phyloP scores from a whole-genome alignment of 2,329 filamentous ascomycete species.

The Sclerotinia minor region DNA sequence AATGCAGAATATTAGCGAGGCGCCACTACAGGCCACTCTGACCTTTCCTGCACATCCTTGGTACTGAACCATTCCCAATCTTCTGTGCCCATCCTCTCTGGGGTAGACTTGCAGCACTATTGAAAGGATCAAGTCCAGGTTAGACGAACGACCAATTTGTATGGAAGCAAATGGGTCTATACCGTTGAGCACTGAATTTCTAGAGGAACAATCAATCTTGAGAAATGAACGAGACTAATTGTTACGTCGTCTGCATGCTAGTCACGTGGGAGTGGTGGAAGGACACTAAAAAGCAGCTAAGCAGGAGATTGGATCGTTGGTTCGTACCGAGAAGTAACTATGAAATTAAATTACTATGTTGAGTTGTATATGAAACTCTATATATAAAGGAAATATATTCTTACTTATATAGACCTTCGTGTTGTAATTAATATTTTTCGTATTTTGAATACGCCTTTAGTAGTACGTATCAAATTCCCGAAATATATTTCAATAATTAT shows the following conservation, averaged over 20 bases:
- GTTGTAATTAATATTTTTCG: too few relatives aligned
- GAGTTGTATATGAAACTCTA: too few relatives aligned
- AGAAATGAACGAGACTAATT: not conserved
- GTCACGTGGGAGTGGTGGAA: not conserved
- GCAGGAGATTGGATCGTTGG: not conserved
- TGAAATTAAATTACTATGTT: not conserved
- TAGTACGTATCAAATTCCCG: too few relatives aligned
- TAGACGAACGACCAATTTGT: not conserved
- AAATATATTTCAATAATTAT: too few relatives aligned
- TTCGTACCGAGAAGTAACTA: not conserved
- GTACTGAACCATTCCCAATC: constrained; percentile 4
- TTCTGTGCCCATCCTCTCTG: constrained; percentile 1
- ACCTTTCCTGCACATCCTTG: constrained; percentile 16
- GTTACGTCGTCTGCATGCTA: not conserved
- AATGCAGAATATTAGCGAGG: constrained; percentile 16
- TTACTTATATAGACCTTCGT: too few relatives aligned
- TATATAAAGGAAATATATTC: too few relatives aligned
- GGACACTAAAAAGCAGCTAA: not conserved
- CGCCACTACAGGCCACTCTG: constrained; percentile 16
- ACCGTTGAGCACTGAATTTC: not conserved
- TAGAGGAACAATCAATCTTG: not conserved
- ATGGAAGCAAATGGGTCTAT: constrained; percentile 1
- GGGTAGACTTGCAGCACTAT: not conserved
- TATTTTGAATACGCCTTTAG: too few relatives aligned
- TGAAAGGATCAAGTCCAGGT: constrained; percentile 9